Conservation (phyloP, 2,329 filamentous ascomycete species). For the Paecilomyces fulvus region DNA sequence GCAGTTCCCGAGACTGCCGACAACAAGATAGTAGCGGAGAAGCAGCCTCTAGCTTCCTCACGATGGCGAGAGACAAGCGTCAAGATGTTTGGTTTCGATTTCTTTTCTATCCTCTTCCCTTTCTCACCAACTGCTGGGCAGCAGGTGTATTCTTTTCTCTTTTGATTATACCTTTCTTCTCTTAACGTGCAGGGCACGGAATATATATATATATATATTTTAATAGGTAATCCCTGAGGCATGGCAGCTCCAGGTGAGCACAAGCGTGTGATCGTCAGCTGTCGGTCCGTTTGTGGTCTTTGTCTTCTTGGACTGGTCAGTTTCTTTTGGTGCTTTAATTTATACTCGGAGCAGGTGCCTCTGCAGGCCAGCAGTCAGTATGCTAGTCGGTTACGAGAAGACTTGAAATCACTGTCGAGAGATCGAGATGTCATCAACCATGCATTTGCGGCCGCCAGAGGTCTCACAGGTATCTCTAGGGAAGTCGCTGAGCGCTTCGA, state of each 20-base stretch:
- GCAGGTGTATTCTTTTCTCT: neutral
- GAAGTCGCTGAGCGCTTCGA: neutral
- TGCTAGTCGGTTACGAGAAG: neutral
- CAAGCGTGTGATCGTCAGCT: neutral
- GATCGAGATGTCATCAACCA: neutral
- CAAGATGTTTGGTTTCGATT: neutral
- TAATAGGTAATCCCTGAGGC: neutral
- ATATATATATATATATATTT: no score
- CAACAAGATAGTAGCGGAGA: neutral
- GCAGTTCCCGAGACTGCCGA: neutral
- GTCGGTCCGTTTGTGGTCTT: neutral
- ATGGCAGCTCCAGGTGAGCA: neutral
- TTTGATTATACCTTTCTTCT: neutral
- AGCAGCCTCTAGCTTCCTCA: neutral
- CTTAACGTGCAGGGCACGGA: neutral
- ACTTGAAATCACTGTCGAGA: neutral
- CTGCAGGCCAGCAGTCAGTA: neutral
- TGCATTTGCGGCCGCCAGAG: neutral
- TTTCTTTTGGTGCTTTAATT: neutral
- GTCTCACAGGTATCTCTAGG: neutral
- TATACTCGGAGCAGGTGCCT: neutral
- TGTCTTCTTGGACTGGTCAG: neutral
- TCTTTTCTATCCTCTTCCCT: neutral
- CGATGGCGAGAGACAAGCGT: neutral
- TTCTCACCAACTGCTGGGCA: neutral